Base-by-base conservation (phyloP, 805 yeast species). In the Kodamaea neixiangensis region DNA sequence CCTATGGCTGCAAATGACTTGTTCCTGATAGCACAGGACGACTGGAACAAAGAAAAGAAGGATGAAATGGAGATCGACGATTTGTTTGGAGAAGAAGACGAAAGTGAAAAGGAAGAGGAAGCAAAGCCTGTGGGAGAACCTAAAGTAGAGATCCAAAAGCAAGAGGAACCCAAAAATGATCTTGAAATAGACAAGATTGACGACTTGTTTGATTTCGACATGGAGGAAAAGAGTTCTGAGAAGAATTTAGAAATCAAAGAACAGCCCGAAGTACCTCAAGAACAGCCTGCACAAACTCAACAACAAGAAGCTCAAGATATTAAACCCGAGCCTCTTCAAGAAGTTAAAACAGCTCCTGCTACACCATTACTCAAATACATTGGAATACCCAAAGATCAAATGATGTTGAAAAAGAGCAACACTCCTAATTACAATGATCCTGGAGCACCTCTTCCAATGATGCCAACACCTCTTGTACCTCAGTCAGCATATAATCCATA, bases 361-460 rank as follows among this genome's bases (percentile, higher is more conserved):
- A 33, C 46, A n/a, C 51, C 51, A 7, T 6, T 25, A 39, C 25
- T 42, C 7, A 39, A 33, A 22, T 64, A 60, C 44, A 58, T 79
- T 53, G 84, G 82, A 59, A 80, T 82, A 40, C 86, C 87, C 0
- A 71, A 78, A 47, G 81, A 80, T 52, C 82, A 82, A 57, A 83
- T 83, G 78, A 79, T 83, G 7, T 58, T 80, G 10, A 71, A 77
- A 6, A 55, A 57, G 18, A 46, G 52, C 15, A 65, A 73, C 2
- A 77, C 83, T 1, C 85, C 85, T 0, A 66, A 79, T 19, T 87
- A 87, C 58, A 80, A 75, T 44, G 96, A 88, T 62, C 96, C 96
- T 0, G 96, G 96, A 41, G 96, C 96, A 0, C 96, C 96, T 2
- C 70, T 83, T 2, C 93, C 96, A 1, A 57, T 70, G 0, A 67